phyloP scores from a whole-genome alignment of 768 basidiomycete genomes.

The Mycena alexandri region DNA sequence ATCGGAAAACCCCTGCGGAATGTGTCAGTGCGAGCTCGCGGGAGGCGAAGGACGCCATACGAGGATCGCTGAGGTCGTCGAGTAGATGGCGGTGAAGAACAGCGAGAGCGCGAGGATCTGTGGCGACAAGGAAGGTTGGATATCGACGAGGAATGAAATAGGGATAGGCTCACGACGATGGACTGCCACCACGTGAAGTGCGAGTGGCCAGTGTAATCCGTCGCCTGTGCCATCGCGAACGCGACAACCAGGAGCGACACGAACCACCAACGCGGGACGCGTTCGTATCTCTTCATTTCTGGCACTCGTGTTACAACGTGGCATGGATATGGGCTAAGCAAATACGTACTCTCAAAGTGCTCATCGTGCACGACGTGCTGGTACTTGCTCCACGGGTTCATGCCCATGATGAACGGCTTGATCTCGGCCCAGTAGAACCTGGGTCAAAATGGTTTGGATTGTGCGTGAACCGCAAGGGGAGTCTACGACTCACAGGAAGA shows the following conservation, averaged over 20 bases:
- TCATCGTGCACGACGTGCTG: slow-evolving; percentile 46
- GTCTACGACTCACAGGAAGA: slow-evolving; percentile 45
- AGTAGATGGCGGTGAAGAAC: slow-evolving; percentile 36
- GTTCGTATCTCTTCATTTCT: slow-evolving; percentile 39
- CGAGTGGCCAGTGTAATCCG: slow-evolving; percentile 44
- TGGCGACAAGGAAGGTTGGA: slow-evolving; percentile 34
- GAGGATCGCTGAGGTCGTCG: slow-evolving; percentile 29
- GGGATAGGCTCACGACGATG: slow-evolving; percentile 36
- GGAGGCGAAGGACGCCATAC: slow-evolving; percentile 25
- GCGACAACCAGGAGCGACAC: slow-evolving; percentile 34
- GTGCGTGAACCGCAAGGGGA: slow-evolving; percentile 26
- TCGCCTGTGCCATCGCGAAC: slow-evolving; percentile 42
- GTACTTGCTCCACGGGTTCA: slow-evolving; percentile 51
- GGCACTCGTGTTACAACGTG: slow-evolving; percentile 18
- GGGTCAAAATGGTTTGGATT: slow-evolving; percentile 20
- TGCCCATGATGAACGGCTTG: slow-evolving; percentile 47
- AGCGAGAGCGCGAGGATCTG: slow-evolving; percentile 44
- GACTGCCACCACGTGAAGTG: slow-evolving; percentile 45
- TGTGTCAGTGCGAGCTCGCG: slow-evolving; percentile 28
- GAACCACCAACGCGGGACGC: slow-evolving; percentile 43
- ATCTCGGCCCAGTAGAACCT: slow-evolving; percentile 51
- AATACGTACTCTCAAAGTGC: slow-evolving; percentile 39
- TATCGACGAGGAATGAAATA: slow-evolving; percentile 25
- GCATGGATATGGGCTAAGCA: slow-evolving; percentile 16
- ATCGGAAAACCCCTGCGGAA: slow-evolving; percentile 24